Evolutionary conservation across 2,329 filamentous ascomycete species (phyloP).

Genomic region (Beauveria brongniartii): DNA sequence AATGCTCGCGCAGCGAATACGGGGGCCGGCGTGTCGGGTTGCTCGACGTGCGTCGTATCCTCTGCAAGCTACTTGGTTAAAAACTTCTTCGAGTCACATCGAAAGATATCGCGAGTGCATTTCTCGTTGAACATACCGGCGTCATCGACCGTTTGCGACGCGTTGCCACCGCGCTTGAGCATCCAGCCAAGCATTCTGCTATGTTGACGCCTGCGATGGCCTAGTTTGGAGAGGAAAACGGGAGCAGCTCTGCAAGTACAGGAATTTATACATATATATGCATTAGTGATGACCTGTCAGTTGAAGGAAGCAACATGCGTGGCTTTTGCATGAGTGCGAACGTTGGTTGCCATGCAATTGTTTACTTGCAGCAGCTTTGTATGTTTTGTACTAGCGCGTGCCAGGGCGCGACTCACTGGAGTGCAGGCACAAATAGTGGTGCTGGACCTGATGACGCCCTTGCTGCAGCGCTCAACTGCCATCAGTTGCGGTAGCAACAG

Average conservation of each 20-base stretch:
- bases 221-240: neutral
- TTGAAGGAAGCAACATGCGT: neutral
- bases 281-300: neutral
- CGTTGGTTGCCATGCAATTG: constrained; percentile 2
- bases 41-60: constrained; percentile 41
- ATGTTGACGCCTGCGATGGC: too few species aligned
- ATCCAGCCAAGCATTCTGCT: constrained; percentile 51
- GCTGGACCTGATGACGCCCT: neutral
- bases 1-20: constrained; percentile 59
- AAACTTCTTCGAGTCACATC: neutral
- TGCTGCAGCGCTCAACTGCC: neutral
- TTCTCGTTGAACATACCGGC: constrained; percentile 19
- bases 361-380: constrained; percentile 1
- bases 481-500: neutral
- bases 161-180: constrained; percentile 37
- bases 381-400: constrained; percentile 4
- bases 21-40: constrained; percentile 57
- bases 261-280: neutral
- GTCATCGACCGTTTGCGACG: constrained; percentile 24
- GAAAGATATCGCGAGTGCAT: neutral
- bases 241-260: neutral
- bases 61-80: constrained; percentile 17
- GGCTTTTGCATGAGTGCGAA: neutral
- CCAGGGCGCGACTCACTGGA: neutral
- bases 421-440: neutral